A percentile compares a stretch with the other conserved stretches of the same genome.
Conservation (phyloP, 2,329 filamentous ascomycete genomes). For the Aspergillus pseudotamarii region DNA sequence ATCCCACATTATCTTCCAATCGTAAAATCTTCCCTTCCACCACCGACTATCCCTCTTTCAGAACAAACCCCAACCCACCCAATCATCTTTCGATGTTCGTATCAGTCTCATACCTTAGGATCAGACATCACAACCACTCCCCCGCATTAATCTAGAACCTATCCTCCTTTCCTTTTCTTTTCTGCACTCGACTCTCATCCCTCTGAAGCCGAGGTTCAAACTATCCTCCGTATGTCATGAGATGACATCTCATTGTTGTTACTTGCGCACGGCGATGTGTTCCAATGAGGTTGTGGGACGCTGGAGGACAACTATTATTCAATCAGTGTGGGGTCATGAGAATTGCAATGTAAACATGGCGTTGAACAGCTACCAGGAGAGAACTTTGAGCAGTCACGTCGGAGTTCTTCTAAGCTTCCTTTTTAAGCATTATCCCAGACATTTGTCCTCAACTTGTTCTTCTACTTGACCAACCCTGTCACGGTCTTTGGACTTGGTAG, state of each 20-base stretch:
- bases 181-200: not conserved
- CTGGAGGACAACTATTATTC: not conserved
- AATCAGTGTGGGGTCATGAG: not conserved
- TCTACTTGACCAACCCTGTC: no score
- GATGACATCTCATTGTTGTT: not conserved
- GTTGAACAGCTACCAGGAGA: not conserved
- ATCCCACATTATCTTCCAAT: slow-evolving; percentile 6
- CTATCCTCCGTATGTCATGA: not conserved
- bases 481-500: no score
- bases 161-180: not conserved
- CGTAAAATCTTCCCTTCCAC: not conserved
- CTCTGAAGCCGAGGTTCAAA: not conserved
- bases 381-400: not conserved
- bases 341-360: not conserved
- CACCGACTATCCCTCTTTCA: not conserved
- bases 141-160: not conserved
- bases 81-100: not conserved
- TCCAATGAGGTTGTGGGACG: not conserved
- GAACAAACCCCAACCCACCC: not conserved
- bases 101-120: not conserved
- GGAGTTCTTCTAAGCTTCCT: no score
- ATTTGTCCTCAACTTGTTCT: no score
- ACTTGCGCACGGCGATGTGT: accelerated
- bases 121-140: not conserved
- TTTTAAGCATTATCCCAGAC: no score